Percentiles rank a stretch among this genome's conserved stretches.
Conservation (phyloP, 192 early-diverging fungal species). For the Obelidium mucronatum region DNA sequence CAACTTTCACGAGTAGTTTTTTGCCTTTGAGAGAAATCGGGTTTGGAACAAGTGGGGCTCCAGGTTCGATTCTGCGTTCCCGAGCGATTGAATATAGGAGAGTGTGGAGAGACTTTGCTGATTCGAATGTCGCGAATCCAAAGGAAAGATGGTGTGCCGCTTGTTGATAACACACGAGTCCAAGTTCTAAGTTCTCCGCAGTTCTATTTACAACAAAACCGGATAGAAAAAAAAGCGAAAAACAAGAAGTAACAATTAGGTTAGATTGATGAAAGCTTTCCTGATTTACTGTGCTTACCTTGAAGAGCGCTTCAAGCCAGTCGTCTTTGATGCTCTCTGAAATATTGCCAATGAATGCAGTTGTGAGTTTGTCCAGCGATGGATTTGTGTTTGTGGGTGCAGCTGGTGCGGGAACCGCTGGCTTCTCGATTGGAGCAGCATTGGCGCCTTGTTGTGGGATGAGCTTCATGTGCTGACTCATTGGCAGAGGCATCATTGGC, state of each 20-base stretch:
- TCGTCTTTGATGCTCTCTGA: slow-evolving; percentile 68
- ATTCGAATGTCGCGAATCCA: slow-evolving; percentile 24
- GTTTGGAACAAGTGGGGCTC: not conserved
- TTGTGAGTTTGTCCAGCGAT: slow-evolving; percentile 62
- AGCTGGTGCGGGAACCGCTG: not conserved
- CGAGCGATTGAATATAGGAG: slow-evolving; percentile 18
- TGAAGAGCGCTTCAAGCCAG: slow-evolving; percentile 65
- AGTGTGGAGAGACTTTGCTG: not conserved
- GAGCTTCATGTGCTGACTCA: not conserved
- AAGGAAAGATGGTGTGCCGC: not conserved
- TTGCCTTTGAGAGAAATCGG: not conserved
- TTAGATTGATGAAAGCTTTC: too few species aligned
- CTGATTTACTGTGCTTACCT: too few species aligned
- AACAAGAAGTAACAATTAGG: too few species aligned
- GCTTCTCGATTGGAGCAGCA: not conserved
- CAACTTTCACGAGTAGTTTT: slow-evolving; percentile 11
- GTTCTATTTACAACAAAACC: not conserved
- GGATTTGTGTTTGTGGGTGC: not conserved
- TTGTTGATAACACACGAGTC: not conserved
- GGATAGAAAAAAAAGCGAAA: not conserved
- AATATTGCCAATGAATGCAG: slow-evolving; percentile 72
- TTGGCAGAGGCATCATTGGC: not conserved
- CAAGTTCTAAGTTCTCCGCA: not conserved
- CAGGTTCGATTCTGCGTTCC: not conserved
- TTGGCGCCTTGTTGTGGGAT: not conserved